A percentile compares a stretch with the other conserved stretches of the same genome.
Conservation (phyloP, 495 filamentous ascomycete species). For the Friedmanniomyces simplex region DNA sequence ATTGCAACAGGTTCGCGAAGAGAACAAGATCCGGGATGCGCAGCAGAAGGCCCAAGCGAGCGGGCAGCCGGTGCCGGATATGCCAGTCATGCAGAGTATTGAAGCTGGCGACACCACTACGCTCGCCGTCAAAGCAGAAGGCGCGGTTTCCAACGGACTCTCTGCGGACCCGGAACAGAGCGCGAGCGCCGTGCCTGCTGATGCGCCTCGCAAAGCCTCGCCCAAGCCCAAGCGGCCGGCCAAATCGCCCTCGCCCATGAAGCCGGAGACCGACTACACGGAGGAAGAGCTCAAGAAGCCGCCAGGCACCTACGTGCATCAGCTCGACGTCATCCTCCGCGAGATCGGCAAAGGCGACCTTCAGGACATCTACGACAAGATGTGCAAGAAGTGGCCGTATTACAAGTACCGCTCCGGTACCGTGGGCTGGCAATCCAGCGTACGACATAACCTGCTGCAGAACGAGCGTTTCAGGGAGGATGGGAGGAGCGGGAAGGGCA, state of each 20-base stretch:
- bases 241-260: slow-evolving; percentile 58
- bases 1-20: slow-evolving; percentile 3
- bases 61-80: slow-evolving; percentile 2
- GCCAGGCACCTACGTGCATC: slow-evolving; percentile 71
- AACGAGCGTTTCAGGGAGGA: slow-evolving; percentile 81
- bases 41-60: slow-evolving; percentile 1
- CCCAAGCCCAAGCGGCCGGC: slow-evolving; percentile 42
- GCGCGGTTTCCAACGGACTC: neutral
- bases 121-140: neutral
- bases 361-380: slow-evolving; percentile 86
- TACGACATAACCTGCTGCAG: slow-evolving; percentile 88
- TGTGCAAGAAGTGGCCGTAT: slow-evolving; percentile 80
- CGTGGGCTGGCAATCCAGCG: slow-evolving; percentile 92
- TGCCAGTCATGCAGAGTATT: slow-evolving; percentile 11
- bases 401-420: slow-evolving; percentile 73
- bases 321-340: slow-evolving; percentile 81
- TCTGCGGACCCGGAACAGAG: slow-evolving; percentile 28
- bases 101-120: slow-evolving; percentile 4
- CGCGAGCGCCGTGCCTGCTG: slow-evolving; percentile 43
- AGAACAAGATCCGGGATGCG: slow-evolving; percentile 14
- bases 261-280: slow-evolving; percentile 67
- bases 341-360: slow-evolving; percentile 64
- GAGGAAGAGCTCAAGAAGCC: slow-evolving; percentile 80
- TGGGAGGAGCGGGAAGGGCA: slow-evolving; percentile 41
- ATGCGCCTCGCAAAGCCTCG: neutral